A percentile compares a stretch with the other conserved stretches of the same genome.
Evolutionary conservation across 345 rosid species (phyloP).

Genomic region (Eucalyptus tenuipes): DNA sequence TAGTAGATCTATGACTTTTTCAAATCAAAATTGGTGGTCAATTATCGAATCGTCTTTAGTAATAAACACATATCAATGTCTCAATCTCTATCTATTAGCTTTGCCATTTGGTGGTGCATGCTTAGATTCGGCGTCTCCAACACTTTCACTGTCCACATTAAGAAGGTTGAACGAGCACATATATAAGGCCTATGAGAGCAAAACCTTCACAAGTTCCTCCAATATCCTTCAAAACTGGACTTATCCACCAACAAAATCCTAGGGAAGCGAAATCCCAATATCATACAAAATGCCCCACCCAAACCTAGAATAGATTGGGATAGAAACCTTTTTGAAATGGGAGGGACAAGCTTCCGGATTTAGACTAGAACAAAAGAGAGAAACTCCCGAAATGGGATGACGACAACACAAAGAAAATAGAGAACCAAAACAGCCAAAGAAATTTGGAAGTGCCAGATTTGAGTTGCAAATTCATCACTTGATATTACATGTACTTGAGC

Average conservation of each 20-base stretch:
- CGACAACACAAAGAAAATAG: background rate
- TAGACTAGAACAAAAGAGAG: background rate
- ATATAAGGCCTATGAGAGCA: background rate
- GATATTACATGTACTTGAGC: background rate
- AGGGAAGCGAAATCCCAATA: background rate
- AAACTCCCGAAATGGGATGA: background rate
- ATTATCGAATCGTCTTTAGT: background rate
- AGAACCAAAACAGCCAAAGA: background rate
- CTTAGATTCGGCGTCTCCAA: too few relatives aligned
- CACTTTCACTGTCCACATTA: accelerated
- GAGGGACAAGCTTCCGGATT: background rate
- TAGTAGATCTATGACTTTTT: too few relatives aligned
- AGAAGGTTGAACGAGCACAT: background rate
- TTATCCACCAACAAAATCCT: background rate
- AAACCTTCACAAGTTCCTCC: accelerated
- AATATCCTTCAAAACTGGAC: accelerated
- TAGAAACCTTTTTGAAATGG: background rate
- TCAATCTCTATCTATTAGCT: background rate
- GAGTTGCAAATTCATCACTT: background rate
- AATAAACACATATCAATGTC: too few relatives aligned
- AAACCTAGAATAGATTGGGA: background rate
- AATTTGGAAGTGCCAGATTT: background rate
- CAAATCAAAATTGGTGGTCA: background rate
- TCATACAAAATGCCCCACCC: accelerated
- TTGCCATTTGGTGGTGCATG: accelerated